Base-by-base conservation (phyloP, 148 eudicot genomes). In the Silene uniflora region DNA sequence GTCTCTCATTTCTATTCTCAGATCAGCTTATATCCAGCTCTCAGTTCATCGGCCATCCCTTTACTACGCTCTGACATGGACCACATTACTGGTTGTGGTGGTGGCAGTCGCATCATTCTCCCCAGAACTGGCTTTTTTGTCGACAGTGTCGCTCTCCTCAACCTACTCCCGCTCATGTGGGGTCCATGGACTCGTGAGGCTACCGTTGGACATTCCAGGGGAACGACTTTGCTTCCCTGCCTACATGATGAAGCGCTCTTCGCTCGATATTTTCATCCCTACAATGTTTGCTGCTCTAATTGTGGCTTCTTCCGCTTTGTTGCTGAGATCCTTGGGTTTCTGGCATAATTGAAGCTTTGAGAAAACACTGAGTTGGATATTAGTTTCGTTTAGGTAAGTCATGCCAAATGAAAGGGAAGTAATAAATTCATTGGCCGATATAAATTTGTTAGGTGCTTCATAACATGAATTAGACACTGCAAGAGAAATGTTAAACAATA, bases 221-320 rank as follows among this genome's bases (percentile, higher is more conserved):
- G 87, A 84, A 60, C 80, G 72, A 74, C 7, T 84, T 2, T 84
- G 87, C 55, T 76, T 84, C 25, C 84, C 87, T 42, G 75, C 80
- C 8, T 39, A 73, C 62, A 64, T 69, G 76, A 76, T 81, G 78
- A 81, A 74, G 78, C 76, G 87, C 44, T 84, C 87, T 10, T 29
- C 72, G 7, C 18, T 76, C 1, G 84, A 84, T 68, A 46, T 84
- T 52, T 73, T 84, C 42, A 84, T 84, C 1, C 87, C 87, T 4
- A 78, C 80, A 5, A 39, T 81, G 63, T 84, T 84, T 70, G 82
- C 87, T 24, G 82, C 76, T 49, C 80, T 84, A 6, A 73, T 82
- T 75, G 87, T 84, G 10, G 78, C 82, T 68, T 76, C 71, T 76
- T 81, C 87, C 59, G 80, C 81, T 29, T 55, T 81, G 72, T 25